Evolutionary conservation across 2,329 filamentous ascomycete genomes (phyloP).

Genomic region (Ramularia collo-cygni): DNA sequence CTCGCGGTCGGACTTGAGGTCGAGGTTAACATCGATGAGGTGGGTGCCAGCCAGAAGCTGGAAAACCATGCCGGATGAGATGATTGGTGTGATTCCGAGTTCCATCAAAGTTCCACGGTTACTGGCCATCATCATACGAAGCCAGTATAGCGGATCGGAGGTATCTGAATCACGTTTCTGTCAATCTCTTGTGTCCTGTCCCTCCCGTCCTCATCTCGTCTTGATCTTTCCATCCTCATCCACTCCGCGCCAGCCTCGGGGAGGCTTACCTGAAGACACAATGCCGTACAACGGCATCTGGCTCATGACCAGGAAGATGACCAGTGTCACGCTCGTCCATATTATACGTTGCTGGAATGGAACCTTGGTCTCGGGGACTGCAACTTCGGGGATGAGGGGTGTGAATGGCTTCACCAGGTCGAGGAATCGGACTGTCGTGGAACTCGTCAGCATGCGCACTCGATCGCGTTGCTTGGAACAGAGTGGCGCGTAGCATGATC

Average conservation of each 20-base stretch:
- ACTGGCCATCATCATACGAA: slow-evolving; percentile 99
- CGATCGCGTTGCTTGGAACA: neutral
- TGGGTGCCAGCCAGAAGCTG: slow-evolving; percentile 98
- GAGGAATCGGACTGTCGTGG: slow-evolving; percentile 80
- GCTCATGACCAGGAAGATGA: slow-evolving; percentile 99
- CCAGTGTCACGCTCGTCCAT: slow-evolving; percentile 61
- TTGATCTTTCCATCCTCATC: too few relatives aligned
- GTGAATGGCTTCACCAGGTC: slow-evolving; percentile 99
- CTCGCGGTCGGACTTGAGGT: slow-evolving; percentile 99
- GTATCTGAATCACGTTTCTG: slow-evolving; percentile 44
- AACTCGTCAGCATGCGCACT: neutral
- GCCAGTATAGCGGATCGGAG: slow-evolving; percentile 98
- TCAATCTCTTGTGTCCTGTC: slow-evolving; percentile 7
- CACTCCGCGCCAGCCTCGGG: neutral
- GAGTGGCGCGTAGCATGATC: too few relatives aligned
- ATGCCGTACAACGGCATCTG: slow-evolving; percentile 98
- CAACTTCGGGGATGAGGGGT: slow-evolving; percentile 98
- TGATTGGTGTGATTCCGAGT: slow-evolving; percentile 76
- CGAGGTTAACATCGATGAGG: slow-evolving; percentile 99
- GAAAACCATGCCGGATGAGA: slow-evolving; percentile 99
- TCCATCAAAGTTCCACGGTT: slow-evolving; percentile 53
- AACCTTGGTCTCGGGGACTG: slow-evolving; percentile 95
- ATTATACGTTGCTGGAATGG: slow-evolving; percentile 81
- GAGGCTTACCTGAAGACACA: slow-evolving; percentile 70
- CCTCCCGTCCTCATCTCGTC: too few relatives aligned